Percentiles rank a stretch among this genome's conserved stretches.
Evolutionary conservation across 2,329 filamentous ascomycete genomes (phyloP).

Genomic region (Aspergillus hiratsukae): DNA sequence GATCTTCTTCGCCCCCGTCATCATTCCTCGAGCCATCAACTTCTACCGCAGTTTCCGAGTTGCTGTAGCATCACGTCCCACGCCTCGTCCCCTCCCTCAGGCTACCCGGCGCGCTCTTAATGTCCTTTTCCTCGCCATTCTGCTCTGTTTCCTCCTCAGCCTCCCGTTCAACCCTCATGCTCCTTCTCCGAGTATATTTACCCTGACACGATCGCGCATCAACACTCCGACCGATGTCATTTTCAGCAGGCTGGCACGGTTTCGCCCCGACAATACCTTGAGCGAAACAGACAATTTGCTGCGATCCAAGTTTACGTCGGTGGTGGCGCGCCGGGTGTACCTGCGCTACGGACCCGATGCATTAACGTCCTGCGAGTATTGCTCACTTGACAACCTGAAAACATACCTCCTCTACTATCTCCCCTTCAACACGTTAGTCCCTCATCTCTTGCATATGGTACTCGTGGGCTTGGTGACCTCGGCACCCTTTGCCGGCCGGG

Average conservation of each 20-base stretch:
- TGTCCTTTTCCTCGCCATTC: conserved; percentile 50
- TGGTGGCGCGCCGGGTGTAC: conserved; percentile 74
- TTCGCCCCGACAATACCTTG: conserved; percentile 38
- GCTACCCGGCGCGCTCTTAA: conserved; percentile 39
- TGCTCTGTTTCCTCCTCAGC: conserved; percentile 56
- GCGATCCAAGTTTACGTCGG: conserved; percentile 62
- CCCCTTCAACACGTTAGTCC: conserved; percentile 61
- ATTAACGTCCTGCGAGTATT: conserved; percentile 76
- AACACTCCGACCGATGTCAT: conserved; percentile 81
- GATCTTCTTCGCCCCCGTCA: conserved; percentile 41
- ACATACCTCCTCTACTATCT: conserved; percentile 78
- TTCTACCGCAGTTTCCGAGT: conserved; percentile 34
- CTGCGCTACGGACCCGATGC: conserved; percentile 74
- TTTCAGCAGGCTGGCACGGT: conserved; percentile 64
- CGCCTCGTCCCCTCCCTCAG: conserved; percentile 33
- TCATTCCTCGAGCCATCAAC: conserved; percentile 37
- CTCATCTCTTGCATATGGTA: conserved; percentile 76
- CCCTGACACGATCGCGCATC: conserved; percentile 70
- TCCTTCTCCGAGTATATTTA: conserved; percentile 65
- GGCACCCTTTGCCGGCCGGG: conserved; percentile 57
- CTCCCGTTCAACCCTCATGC: conserved; percentile 62
- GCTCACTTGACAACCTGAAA: conserved; percentile 62
- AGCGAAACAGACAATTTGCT: conserved; percentile 59
- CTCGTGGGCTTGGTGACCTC: conserved; percentile 71
- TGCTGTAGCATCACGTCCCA: conserved; percentile 32